Percentiles rank a stretch among this genome's conserved stretches.
Evolutionary conservation across 2,329 filamentous ascomycete genomes (phyloP).

Genomic region (Cytospora piceicola): DNA sequence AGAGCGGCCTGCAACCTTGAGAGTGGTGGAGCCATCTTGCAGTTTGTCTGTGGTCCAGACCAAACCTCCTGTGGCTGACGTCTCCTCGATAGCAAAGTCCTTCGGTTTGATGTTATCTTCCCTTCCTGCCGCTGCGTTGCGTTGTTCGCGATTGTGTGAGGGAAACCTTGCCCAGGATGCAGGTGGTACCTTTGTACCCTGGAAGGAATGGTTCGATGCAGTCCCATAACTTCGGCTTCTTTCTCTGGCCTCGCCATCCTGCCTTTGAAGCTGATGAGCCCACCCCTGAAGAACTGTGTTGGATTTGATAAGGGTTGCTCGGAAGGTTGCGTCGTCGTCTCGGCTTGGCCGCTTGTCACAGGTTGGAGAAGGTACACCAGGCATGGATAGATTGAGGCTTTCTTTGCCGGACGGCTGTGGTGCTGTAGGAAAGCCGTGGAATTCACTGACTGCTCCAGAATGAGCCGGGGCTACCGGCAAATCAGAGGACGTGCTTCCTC

Average conservation of each 20-base stretch:
- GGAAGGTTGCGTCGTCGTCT: slow-evolving; percentile 13
- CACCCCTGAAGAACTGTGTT: slow-evolving; percentile 19
- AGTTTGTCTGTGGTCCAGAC: slow-evolving; percentile 37
- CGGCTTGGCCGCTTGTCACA: slow-evolving; percentile 6
- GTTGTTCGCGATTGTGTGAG: slow-evolving; percentile 39
- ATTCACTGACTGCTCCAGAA: not conserved
- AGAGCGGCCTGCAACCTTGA: slow-evolving; percentile 32
- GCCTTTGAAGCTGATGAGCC: slow-evolving; percentile 13
- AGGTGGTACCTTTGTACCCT: slow-evolving; percentile 28
- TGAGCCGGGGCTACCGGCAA: not conserved
- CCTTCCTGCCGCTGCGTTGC: slow-evolving; percentile 34
- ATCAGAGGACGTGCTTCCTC: slow-evolving; percentile 22
- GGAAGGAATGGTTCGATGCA: not conserved
- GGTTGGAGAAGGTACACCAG: slow-evolving; percentile 16
- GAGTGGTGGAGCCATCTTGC: not conserved
- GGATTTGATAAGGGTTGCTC: slow-evolving; percentile 15
- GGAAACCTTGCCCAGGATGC: slow-evolving; percentile 43
- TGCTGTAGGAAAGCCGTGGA: not conserved
- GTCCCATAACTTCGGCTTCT: not conserved
- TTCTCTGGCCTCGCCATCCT: slow-evolving; percentile 15
- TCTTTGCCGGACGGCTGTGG: slow-evolving; percentile 11
- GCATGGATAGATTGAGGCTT: slow-evolving; percentile 11
- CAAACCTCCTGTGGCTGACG: slow-evolving; percentile 32
- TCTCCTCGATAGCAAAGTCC: slow-evolving; percentile 39
- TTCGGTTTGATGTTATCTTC: slow-evolving; percentile 36